Evolutionary conservation across 202 grass and related monocot species (phyloP).

Genomic region (Tripidium arundinaceum): DNA sequence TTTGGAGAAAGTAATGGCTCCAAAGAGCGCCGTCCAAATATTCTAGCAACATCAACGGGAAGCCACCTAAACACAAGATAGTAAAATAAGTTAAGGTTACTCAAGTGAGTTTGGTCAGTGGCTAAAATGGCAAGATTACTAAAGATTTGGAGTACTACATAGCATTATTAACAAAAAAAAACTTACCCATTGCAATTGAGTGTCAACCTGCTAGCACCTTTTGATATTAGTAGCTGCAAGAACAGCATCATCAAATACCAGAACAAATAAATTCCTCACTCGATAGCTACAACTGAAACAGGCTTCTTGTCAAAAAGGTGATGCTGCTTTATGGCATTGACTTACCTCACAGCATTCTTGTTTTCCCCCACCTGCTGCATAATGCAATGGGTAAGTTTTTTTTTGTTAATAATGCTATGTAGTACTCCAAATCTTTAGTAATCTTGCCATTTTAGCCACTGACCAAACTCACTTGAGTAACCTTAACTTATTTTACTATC

Average conservation of each 20-base stretch:
- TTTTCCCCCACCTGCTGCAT: conserved; percentile 78
- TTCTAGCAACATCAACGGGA: conserved; percentile 82
- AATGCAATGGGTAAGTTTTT: conserved; percentile 92
- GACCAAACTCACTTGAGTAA: too few species aligned
- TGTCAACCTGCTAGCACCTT: conserved; percentile 82
- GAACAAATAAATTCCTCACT: conserved; percentile 5
- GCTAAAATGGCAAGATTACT: too few species aligned
- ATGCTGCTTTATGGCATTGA: conserved; percentile 23
- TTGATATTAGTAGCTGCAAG: conserved; percentile 73
- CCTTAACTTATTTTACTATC: too few species aligned
- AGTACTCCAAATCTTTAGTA: conserved; percentile 71
- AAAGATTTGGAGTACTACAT: conserved; percentile 14
- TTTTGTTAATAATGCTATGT: too few species aligned
- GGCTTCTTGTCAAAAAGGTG: conserved; percentile 18
- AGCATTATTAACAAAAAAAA: conserved; percentile 4
- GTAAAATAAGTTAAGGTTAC: neutral
- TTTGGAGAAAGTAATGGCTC: too few species aligned
- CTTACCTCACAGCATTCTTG: conserved; percentile 83
- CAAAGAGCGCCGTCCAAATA: too few species aligned
- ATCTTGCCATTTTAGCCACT: too few species aligned
- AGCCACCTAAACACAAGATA: conserved; percentile 64
- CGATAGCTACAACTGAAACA: neutral
- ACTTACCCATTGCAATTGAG: conserved; percentile 94
- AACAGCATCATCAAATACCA: conserved; percentile 24
- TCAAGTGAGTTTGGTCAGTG: conserved; percentile 25